Percentiles rank a stretch among this genome's conserved stretches.
Conservation (phyloP, 768 basidiomycete species). For the Podaxis sp. region DNA sequence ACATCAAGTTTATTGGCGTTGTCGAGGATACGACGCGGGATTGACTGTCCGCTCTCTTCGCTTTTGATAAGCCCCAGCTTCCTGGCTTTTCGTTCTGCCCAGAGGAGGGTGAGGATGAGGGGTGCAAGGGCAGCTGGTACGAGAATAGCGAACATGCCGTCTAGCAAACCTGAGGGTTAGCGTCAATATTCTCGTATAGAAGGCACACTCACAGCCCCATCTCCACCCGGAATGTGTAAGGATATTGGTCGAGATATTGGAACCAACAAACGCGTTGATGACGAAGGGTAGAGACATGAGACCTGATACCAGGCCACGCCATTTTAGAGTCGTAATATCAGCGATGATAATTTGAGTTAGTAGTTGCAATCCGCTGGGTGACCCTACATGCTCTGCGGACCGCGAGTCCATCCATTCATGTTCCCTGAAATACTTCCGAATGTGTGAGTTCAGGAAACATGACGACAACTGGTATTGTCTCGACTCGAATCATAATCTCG, state of each 20-base stretch:
- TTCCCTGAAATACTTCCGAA: too few species aligned
- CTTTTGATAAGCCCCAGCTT: constrained; percentile 30
- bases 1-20: constrained; percentile 42
- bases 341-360: constrained; percentile 66
- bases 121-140: constrained; percentile 50
- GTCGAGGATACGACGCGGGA: constrained; percentile 23
- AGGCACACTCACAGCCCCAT: constrained; percentile 60
- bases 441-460: too few species aligned
- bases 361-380: constrained; percentile 53
- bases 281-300: constrained; percentile 36
- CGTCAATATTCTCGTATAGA: not conserved
- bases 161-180: constrained; percentile 24
- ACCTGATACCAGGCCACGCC: constrained; percentile 51
- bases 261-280: constrained; percentile 65
- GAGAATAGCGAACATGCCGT: constrained; percentile 59
- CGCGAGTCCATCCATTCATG: too few species aligned
- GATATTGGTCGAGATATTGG: constrained; percentile 54
- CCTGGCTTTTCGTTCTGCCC: constrained; percentile 51
- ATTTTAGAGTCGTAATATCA: constrained; percentile 57
- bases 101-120: constrained; percentile 52
- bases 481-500: too few species aligned
- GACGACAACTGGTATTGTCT: too few species aligned
- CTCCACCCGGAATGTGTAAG: constrained; percentile 51
- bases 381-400: too few species aligned
- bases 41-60: constrained; percentile 1